Base-by-base conservation (phyloP, 495 filamentous ascomycete genomes). In the Trichocladium uniseriatum region DNA sequence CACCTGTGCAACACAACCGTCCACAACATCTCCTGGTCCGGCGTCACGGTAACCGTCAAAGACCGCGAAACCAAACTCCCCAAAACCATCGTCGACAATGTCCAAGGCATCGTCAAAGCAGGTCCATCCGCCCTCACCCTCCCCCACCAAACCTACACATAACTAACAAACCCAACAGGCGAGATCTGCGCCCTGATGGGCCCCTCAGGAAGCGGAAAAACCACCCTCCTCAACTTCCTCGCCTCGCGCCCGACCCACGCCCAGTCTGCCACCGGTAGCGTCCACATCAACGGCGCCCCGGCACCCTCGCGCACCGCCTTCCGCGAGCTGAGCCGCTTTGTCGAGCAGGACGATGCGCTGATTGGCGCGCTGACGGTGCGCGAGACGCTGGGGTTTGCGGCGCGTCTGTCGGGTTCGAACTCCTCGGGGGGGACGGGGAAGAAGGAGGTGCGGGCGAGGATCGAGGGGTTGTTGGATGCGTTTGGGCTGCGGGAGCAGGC, bases 341-440 rank as follows among this genome's bases (percentile, higher is more conserved):
- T 94, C 11, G 87, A 94, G 73, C 87, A 91, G 65, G 85, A 90
- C 47, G 87, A 94, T 71, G 78, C 84, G 3, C 69, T 94, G 5
- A 83, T 89, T 38, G 87, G 87, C 14, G 80, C 81, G 0, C 69
- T 91, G 51, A 90, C 86, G 0, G 84, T 89, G 11, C 70, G 70
- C 16, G 87, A 94, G 67, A 90, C 87, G 1, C 64, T 94, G 47
- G 64, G 79, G 50, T 90, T 91, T 61, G 79, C 84, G 5, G 87
- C 89, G 7, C 63, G 86, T n/a, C 72, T 95, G 6, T 28, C 36
- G 18, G 6, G 28, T 2, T 34, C 29, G 4, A 16, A n/a, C 8
- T 43, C 41, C 1, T 19, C 29, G 8, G 37, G 9, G 5, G 29
- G 16, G 22, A 11, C 13, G 20, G 8, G 28, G 9, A 5, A 40